Conservation (phyloP, 1,284 basidiomycete species). For the Marasmius oreades region DNA sequence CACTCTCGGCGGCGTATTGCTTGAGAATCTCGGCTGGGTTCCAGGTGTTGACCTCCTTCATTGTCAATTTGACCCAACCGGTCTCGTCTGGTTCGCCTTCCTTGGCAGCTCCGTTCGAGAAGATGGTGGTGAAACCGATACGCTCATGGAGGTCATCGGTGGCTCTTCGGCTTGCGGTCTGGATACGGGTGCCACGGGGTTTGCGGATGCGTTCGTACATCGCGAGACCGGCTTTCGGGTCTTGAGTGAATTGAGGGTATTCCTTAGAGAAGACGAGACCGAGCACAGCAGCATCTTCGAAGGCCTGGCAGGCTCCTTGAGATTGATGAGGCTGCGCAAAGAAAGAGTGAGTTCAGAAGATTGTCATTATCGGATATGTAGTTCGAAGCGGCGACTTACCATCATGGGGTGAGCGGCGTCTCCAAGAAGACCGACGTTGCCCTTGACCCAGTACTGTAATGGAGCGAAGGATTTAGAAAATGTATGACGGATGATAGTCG, state of each 20-base stretch:
- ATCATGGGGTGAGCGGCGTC: conserved; percentile 31
- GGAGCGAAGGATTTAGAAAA: not conserved
- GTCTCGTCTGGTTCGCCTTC: not conserved
- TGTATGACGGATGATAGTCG: not conserved
- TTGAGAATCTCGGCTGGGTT: not conserved
- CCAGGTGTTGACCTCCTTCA: conserved; percentile 4
- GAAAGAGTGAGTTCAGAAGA: not conserved
- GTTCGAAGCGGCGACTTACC: not conserved
- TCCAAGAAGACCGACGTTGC: conserved; percentile 23
- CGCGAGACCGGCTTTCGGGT: conserved; percentile 22
- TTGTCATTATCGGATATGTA: not conserved
- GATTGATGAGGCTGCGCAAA: conserved; percentile 27
- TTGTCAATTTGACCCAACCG: conserved; percentile 2
- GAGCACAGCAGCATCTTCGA: conserved; percentile 30
- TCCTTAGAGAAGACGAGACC: conserved; percentile 29
- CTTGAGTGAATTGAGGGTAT: conserved; percentile 22
- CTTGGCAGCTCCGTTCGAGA: not conserved
- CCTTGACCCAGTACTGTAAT: conserved; percentile 23
- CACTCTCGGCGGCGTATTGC: not conserved
- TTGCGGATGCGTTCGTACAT: conserved; percentile 28
- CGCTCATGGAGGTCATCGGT: conserved; percentile 29
- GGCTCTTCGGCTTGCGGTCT: conserved; percentile 22
- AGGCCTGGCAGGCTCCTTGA: conserved; percentile 29
- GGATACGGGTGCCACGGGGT: conserved; percentile 27
- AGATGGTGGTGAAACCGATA: conserved; percentile 27